Base-by-base conservation (phyloP, 192 early-diverging fungal genomes). In the Thoreauomyces humboldtii region DNA sequence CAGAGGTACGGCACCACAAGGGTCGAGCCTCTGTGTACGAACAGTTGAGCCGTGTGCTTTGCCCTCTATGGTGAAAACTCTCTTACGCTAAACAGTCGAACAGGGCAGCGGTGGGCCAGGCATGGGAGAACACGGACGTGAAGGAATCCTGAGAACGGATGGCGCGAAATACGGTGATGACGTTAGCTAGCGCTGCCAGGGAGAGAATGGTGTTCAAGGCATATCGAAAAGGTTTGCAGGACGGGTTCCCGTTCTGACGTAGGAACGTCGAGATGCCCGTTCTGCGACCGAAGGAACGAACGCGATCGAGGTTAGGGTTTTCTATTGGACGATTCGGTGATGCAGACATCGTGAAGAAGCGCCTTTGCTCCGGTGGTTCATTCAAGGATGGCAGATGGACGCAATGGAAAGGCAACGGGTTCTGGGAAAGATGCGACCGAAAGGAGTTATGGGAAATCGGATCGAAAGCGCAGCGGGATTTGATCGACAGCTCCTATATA, bases 41-140 rank as follows among this genome's bases (percentile, higher is more conserved):
- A n/a, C n/a, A n/a, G n/a, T n/a, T n/a, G n/a, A n/a, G n/a, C n/a
- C n/a, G n/a, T n/a, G n/a, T n/a, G n/a, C n/a, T n/a, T n/a, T n/a
- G n/a, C n/a, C n/a, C n/a, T n/a, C n/a, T n/a, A n/a, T n/a, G n/a
- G n/a, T n/a, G n/a, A n/a, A n/a, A n/a, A 17, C 11, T 41, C 9
- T 17, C 55, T 37, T 57, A 57, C 55, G 55, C 55, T n/a, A 37
- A 34, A n/a, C 19, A 22, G 38, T 57, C 55, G 11, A 57, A n/a
- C 12, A 57, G 21, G 2, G 55, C 27, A 2, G 55, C 55, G 2
- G n/a, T 35, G 2, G 55, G 55, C 55, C 55, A 57, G 2, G 55
- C n/a, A 19, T 57, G 34, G 2, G 34, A n/a, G 2, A 57, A 37
- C 4, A 57, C 7, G 15, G 31, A 14, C 12, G n/a, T 37, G 4